Percentiles rank a stretch among this genome's conserved stretches.
Evolutionary conservation across 2,329 filamentous ascomycete species (phyloP).

Genomic region (Penicillium sclerotiorum): DNA sequence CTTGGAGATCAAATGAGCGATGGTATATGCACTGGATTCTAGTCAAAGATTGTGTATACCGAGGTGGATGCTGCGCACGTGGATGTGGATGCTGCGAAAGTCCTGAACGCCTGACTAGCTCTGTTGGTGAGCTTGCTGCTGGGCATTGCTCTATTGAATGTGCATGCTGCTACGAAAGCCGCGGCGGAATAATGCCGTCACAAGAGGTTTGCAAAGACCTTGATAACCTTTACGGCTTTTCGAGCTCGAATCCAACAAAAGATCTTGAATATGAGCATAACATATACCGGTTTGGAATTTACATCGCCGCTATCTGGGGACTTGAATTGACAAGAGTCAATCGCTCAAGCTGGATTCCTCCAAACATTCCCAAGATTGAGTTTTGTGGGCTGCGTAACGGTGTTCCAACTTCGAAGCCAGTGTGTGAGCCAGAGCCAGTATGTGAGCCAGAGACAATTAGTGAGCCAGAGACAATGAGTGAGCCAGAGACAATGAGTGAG

Average conservation of each 20-base stretch:
- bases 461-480: no score
- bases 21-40: not conserved
- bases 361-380: no score
- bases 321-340: not conserved
- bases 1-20: not conserved
- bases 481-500: no score
- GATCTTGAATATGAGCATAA: not conserved
- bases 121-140: constrained; percentile 1
- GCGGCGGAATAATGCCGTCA: not conserved
- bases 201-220: not conserved
- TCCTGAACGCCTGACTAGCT: constrained; percentile 1
- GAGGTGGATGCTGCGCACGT: constrained; percentile 1
- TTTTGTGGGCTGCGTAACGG: no score
- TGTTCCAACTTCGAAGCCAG: no score
- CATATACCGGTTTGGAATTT: constrained; percentile 1
- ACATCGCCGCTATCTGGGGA: constrained; percentile 2
- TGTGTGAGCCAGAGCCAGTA: no score
- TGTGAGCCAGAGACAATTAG: no score
- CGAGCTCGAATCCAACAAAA: constrained; percentile 1
- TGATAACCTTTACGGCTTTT: constrained; percentile 1
- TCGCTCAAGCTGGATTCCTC: no score
- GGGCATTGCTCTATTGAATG: constrained; percentile 4
- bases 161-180: not conserved
- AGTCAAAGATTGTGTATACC: constrained; percentile 1
- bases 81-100: not conserved